Conservation (phyloP, 2,329 filamentous ascomycete genomes). For the Cladophialophora immunda region DNA sequence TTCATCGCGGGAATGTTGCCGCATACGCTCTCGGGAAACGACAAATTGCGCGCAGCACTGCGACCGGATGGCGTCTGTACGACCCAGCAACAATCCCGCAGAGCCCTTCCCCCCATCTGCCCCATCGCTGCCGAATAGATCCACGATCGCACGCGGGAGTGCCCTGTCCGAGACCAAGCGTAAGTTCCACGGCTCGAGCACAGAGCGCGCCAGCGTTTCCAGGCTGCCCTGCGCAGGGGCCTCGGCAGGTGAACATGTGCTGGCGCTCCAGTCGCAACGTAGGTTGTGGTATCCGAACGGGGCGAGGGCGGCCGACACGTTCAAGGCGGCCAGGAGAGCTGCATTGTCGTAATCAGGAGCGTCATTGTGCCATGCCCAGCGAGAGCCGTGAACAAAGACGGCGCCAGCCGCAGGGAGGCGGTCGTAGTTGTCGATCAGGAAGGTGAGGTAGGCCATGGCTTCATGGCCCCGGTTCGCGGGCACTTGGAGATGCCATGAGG, state of each 20-base stretch:
- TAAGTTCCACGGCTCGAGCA: conserved; percentile 55
- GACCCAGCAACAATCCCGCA: conserved; percentile 46
- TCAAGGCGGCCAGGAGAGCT: conserved; percentile 49
- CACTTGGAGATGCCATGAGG: conserved; percentile 49
- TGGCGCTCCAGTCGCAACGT: conserved; percentile 60
- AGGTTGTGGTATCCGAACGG: conserved; percentile 58
- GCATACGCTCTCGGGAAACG: conserved; percentile 58
- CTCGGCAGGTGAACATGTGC: conserved; percentile 48
- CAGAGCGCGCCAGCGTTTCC: conserved; percentile 50
- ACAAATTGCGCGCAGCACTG: conserved; percentile 68
- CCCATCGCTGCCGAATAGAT: conserved; percentile 51
- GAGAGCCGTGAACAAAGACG: conserved; percentile 56
- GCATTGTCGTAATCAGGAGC: conserved; percentile 56
- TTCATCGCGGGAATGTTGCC: conserved; percentile 59
- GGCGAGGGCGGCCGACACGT: conserved; percentile 51
- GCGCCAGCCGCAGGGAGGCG: conserved; percentile 49
- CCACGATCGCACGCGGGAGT: conserved; percentile 47
- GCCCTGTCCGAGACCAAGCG: conserved; percentile 51
- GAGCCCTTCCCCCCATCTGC: conserved; percentile 30
- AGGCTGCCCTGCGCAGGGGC: conserved; percentile 52
- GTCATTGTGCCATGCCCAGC: conserved; percentile 58
- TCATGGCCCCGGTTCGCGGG: conserved; percentile 59
- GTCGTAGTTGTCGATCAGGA: conserved; percentile 58
- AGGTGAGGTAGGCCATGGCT: conserved; percentile 58
- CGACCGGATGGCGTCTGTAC: conserved; percentile 54